Conservation (phyloP, 352 stramenopile species). For the Pythium folliculosum region DNA sequence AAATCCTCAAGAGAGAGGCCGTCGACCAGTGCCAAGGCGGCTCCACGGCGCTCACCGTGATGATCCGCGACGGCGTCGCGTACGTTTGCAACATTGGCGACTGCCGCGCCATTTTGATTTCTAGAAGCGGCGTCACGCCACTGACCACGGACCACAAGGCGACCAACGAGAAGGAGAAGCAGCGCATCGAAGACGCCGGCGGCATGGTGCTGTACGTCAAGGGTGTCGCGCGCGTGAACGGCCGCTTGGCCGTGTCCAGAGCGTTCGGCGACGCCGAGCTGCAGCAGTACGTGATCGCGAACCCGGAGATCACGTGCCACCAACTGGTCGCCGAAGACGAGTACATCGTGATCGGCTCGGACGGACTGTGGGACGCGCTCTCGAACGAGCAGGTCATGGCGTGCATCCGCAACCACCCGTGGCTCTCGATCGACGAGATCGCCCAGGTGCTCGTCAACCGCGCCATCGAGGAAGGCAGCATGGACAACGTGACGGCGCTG, state of each 20-base stretch:
- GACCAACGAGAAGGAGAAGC: constrained; percentile 60
- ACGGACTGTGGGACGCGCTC: constrained; percentile 77
- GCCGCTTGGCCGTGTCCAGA: constrained; percentile 59
- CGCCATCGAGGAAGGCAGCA: constrained; percentile 64
- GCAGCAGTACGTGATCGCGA: constrained; percentile 57
- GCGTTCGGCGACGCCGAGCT: constrained; percentile 75
- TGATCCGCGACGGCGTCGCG: constrained; percentile 49
- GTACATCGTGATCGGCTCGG: constrained; percentile 75
- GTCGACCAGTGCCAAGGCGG: constrained; percentile 55
- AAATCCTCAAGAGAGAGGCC: constrained; percentile 61
- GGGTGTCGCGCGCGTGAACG: constrained; percentile 72
- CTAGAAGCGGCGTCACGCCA: constrained; percentile 37
- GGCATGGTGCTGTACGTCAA: constrained; percentile 78
- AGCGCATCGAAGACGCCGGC: constrained; percentile 66
- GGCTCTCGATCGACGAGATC: constrained; percentile 63
- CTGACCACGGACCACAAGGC: constrained; percentile 82
- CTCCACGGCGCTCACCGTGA: constrained; percentile 58
- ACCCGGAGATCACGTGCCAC: constrained; percentile 61
- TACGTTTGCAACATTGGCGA: constrained; percentile 81
- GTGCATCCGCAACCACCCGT: constrained; percentile 67
- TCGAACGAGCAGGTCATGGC: constrained; percentile 66
- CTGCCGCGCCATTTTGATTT: constrained; percentile 68
- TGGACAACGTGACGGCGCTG: constrained; percentile 81
- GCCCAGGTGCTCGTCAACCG: constrained; percentile 62
- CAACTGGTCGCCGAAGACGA: constrained; percentile 56